Percentiles rank a stretch among this genome's conserved stretches.
These are phyloP conservation scores for Penicillium corylophilum DNA, from an alignment of 2,329 filamentous ascomycete genomes.

Conservation along the genomic window DNA sequence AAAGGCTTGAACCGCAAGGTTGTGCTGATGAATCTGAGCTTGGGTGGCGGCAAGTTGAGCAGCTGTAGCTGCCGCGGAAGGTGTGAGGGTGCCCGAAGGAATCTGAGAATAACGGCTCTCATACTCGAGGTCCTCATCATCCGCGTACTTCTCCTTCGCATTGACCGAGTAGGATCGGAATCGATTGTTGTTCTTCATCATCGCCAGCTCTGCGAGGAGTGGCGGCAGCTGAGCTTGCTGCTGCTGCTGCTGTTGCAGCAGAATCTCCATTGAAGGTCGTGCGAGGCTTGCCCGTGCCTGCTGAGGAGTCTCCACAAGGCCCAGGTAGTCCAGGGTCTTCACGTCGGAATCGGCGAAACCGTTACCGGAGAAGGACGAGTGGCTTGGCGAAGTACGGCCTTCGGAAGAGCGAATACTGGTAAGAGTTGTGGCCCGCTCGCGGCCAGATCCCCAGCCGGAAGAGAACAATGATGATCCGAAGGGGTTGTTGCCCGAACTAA, in stretches of 20 bases:
- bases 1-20: slow-evolving; percentile 89
- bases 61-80: slow-evolving; percentile 56
- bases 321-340: slow-evolving; percentile 91
- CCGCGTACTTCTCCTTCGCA: slow-evolving; percentile 94
- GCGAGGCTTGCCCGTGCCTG: slow-evolving; percentile 71
- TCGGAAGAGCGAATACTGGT: slow-evolving; percentile 87
- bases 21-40: slow-evolving; percentile 79
- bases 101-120: slow-evolving; percentile 57
- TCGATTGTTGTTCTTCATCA: slow-evolving; percentile 76
- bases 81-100: slow-evolving; percentile 61
- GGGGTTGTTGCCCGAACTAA: slow-evolving; percentile 56
- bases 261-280: slow-evolving; percentile 55
- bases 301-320: slow-evolving; percentile 89
- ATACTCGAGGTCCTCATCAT: slow-evolving; percentile 79
- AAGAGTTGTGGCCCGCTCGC: slow-evolving; percentile 82
- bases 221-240: slow-evolving; percentile 51
- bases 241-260: slow-evolving; percentile 53
- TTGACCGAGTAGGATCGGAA: slow-evolving; percentile 98
- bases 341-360: slow-evolving; percentile 84
- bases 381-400: slow-evolving; percentile 79
- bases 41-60: slow-evolving; percentile 62
- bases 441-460: slow-evolving; percentile 76
- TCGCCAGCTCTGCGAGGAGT: slow-evolving; percentile 72
- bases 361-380: slow-evolving; percentile 82
- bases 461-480: slow-evolving; percentile 89